Base-by-base conservation (phyloP, 805 yeast genomes). In the Zygoascus tannicola region DNA sequence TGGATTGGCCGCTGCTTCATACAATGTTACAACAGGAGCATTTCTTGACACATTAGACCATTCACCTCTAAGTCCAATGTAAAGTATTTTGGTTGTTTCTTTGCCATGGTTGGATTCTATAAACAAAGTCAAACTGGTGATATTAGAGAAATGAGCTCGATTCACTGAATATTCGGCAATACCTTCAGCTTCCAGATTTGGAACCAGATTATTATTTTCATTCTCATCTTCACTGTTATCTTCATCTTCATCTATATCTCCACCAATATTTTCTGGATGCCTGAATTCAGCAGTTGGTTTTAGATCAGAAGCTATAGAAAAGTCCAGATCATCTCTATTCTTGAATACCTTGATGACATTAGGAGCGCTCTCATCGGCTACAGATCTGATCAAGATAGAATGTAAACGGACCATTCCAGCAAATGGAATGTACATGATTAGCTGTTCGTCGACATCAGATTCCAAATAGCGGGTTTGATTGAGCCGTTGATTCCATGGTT, bases 1-100 rank as follows among this genome's bases (percentile, higher is more conserved):
- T 0, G 96, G 96, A 59, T 88, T 88, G 2, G 97, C 92, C 0
- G 95, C 94, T 44, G 87, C 75, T 63, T 90, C 97, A 60, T 88
- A 90, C 18, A 84, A 57, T 0, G 95, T 71, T 14, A 82, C 70
- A 15, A 85, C 75, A 0, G 95, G 95, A 35, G 82, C 85, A 49
- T 72, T 73, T 26, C 67, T 59, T 40, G 82, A 58, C 35, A 54
- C 47, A 16, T 38, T 43, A 20, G 57, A 41, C 54, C 57, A 65
- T 43, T 60, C 65, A 23, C 97, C 97, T 38, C 96, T 68, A 21
- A 90, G 60, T 45, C 94, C 97, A 36, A 88, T 63, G 52, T 78
- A 81, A 52, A 79, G 79, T 2, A 88, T 44, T 43, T 69, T 73
- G 4, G 80, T 69, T 20, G 69, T 65, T 36, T 76, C 82, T 4